Conservation (phyloP, 306 rosid species). For the Quercus variabilis region DNA sequence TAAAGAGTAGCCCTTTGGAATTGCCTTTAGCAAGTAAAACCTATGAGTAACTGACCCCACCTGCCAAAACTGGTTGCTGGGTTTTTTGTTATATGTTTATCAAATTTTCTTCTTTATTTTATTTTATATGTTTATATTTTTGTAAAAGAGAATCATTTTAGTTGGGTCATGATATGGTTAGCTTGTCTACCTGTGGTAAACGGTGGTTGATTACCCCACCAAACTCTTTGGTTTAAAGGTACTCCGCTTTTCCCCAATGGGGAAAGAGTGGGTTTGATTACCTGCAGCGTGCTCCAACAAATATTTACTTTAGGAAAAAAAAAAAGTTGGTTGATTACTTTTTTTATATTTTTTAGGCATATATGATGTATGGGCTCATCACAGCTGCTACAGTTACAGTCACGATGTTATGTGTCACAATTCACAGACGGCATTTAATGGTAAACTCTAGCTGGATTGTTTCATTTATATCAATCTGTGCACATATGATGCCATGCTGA, state of each 20-base stretch:
- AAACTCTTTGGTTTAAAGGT: too few species aligned
- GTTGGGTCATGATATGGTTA: constrained; percentile 20
- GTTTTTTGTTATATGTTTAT: neutral
- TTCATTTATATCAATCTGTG: constrained; percentile 1
- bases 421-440: constrained; percentile 97
- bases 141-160: neutral
- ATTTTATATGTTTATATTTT: too few species aligned
- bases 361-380: constrained; percentile 67
- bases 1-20: too few species aligned
- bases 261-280: too few species aligned
- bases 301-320: too few species aligned
- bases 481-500: constrained; percentile 1
- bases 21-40: too few species aligned
- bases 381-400: constrained; percentile 60
- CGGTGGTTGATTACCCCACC: neutral
- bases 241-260: too few species aligned
- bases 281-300: too few species aligned
- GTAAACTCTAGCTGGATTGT: constrained; percentile 29
- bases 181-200: neutral
- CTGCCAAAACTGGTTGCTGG: too few species aligned
- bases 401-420: constrained; percentile 72
- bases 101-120: neutral
- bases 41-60: too few species aligned
- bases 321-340: too few species aligned
- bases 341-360: constrained; percentile 46